Evolutionary conservation across 192 early-diverging fungal species (phyloP), one percentile per base, ranked within the genome.

Genomic region (Entomortierella lignicola): DNA sequence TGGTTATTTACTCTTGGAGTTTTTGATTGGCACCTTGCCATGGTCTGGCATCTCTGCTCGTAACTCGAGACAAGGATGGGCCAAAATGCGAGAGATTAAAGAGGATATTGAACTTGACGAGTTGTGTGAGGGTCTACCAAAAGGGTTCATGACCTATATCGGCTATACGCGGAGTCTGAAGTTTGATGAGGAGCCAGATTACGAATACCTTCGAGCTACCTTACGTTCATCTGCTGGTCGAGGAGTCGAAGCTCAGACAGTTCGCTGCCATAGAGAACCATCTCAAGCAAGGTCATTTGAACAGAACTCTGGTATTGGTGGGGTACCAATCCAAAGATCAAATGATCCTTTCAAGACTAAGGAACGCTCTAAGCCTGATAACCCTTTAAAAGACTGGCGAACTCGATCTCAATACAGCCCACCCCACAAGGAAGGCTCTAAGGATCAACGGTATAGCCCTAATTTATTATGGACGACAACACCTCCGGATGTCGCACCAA

Each of bases 41-140:
- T 96, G 95, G 95, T 90, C 94, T 59, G 95, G 95, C 0, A 83
- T 96, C 26, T 89, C 92, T 67, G 95, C 95, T 6, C 84, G 89
- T 25, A 94, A 89, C 47, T 93, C 94, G 58, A 86, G 88, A 55
- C 87, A 92, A 72, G 95, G 95, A 21, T 96, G 95, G 88, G 93
- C 94, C 50, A 92, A 92, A 71, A 96, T 96, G 89, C 85, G 88
- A 18, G 91, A 93, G 66, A 92, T 91, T 72, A 96, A 96, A 62
- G 90, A 92, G 59, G 89, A 89, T 5, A 90, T 85, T 0, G 80
- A 83, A n/a, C 82, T 96, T 47, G 82, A 89, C 26, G 94, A 94
- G 39, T 69, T 96, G n/a, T 94, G 92, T 66, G 89, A 90, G 11
- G 92, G 90, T 0, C 82, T 91, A 55, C 95, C 95, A 8, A 65